These are phyloP conservation scores for Lizonia empirigonia DNA, from an alignment of 2,329 filamentous ascomycete species.

Conservation along the genomic window DNA sequence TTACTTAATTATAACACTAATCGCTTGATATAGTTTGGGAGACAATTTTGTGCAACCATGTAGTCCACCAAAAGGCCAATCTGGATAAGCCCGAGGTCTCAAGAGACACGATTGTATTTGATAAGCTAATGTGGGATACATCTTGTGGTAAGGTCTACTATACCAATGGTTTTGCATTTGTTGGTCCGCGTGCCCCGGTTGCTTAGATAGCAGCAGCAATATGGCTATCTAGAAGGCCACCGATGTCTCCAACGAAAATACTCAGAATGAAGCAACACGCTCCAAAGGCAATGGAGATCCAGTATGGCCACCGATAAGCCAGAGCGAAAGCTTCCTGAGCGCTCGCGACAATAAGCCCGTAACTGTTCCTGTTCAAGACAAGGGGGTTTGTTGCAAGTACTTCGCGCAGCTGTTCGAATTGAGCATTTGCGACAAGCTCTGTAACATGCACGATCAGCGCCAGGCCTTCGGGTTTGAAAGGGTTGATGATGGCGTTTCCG, in stretches of 20 bases:
- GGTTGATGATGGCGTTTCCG: slow-evolving; percentile 53
- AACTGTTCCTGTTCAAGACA: slow-evolving; percentile 53
- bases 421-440: slow-evolving; percentile 50
- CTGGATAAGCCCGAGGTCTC: too few relatives aligned
- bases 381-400: slow-evolving; percentile 53
- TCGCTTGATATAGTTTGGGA: too few relatives aligned
- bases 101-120: too few relatives aligned
- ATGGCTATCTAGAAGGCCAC: slow-evolving; percentile 24
- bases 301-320: slow-evolving; percentile 67
- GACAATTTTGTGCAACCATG: too few relatives aligned
- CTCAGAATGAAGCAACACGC: slow-evolving; percentile 61
- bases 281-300: slow-evolving; percentile 67
- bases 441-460: slow-evolving; percentile 56
- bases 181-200: too few relatives aligned
- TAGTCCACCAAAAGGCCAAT: too few relatives aligned
- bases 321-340: slow-evolving; percentile 63
- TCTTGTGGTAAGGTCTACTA: too few relatives aligned
- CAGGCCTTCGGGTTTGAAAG: slow-evolving; percentile 44
- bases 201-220: slow-evolving; percentile 16
- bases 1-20: too few relatives aligned
- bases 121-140: too few relatives aligned
- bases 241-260: slow-evolving; percentile 65
- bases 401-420: slow-evolving; percentile 46
- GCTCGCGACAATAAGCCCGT: slow-evolving; percentile 54
- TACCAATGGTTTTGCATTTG: too few relatives aligned